Percentiles rank a stretch among this genome's conserved stretches.
phyloP scores from a whole-genome alignment of 148 eudicot species.

The Arbutus unedo region DNA sequence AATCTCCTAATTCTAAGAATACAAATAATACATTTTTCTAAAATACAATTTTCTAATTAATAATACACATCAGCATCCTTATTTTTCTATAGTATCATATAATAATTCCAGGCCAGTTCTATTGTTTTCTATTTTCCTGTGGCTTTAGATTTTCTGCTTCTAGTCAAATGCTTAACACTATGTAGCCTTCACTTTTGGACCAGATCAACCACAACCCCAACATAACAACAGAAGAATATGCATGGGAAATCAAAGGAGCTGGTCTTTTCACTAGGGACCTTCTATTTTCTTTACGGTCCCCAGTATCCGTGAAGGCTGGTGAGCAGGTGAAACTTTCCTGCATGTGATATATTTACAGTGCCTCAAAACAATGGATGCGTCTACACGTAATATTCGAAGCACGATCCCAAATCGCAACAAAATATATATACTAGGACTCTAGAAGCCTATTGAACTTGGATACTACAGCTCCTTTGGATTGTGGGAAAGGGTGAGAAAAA shows the following conservation, averaged over 20 bases:
- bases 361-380: neutral
- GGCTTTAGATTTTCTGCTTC: neutral
- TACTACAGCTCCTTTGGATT: neutral
- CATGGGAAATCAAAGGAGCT: conserved; percentile 84
- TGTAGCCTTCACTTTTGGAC: conserved; percentile 20
- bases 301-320: conserved; percentile 77
- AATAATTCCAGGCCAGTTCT: neutral
- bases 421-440: neutral
- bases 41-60: too few species aligned
- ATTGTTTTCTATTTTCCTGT: neutral
- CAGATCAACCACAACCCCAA: conserved; percentile 85
- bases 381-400: neutral
- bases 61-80: too few species aligned
- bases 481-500: neutral
- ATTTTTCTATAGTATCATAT: too few species aligned
- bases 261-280: conserved; percentile 89
- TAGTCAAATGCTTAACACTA: neutral
- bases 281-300: conserved; percentile 69
- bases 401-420: neutral
- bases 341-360: neutral
- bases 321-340: conserved; percentile 57
- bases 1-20: too few species aligned
- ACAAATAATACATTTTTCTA: too few species aligned
- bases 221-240: conserved; percentile 72
- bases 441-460: neutral